These are phyloP conservation scores for Thinopyrum obtusiflorum DNA, from an alignment of 202 grass and related monocot species.

Conservation along the genomic window DNA sequence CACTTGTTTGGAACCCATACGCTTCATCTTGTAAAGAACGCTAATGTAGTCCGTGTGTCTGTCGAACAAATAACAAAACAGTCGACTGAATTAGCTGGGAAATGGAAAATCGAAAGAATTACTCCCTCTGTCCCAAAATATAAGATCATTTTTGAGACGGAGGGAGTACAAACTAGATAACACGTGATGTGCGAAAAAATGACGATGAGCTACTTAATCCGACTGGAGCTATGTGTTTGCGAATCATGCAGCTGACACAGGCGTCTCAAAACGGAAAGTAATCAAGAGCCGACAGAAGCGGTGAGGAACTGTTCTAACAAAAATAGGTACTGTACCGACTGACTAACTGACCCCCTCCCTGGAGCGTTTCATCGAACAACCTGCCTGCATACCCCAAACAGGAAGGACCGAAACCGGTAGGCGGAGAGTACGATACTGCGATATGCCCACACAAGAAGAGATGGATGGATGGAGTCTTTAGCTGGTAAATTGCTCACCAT, in stretches of 20 bases:
- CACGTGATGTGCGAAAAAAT: background rate
- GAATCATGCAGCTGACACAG: background rate
- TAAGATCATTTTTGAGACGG: no score
- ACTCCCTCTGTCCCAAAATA: no score
- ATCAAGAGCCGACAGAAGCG: background rate
- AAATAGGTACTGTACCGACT: background rate
- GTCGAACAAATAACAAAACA: background rate
- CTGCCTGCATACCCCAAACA: background rate
- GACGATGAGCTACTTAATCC: background rate
- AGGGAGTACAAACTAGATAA: background rate
- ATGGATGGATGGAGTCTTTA: background rate
- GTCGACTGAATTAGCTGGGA: background rate
- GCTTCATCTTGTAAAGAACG: conserved; percentile 5
- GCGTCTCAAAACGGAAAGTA: background rate
- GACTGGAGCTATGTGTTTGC: background rate
- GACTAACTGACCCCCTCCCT: background rate
- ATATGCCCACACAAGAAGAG: no score
- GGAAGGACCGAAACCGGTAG: background rate
- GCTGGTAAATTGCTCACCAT: conserved; percentile 5
- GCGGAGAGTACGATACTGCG: background rate
- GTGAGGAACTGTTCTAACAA: background rate
- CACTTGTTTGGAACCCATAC: conserved; percentile 40
- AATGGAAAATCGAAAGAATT: background rate
- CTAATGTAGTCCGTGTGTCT: background rate
- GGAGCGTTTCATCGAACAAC: conserved; percentile 13